Base-by-base conservation (phyloP, 148 eudicot genomes). In the Chenopodium formosanum region DNA sequence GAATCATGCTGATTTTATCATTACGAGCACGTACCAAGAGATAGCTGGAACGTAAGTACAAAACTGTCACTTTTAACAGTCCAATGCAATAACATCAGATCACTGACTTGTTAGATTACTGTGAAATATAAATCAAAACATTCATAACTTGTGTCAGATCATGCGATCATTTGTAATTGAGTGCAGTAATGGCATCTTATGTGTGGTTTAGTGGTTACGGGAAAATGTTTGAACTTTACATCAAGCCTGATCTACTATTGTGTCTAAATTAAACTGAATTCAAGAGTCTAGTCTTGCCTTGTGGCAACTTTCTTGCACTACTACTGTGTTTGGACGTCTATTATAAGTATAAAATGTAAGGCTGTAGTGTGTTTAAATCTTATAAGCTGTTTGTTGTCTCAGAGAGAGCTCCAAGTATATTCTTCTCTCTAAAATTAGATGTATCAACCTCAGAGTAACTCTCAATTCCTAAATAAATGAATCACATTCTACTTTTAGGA, bases 1-100 rank as follows among this genome's bases (percentile, higher is more conserved):
- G 99, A 94, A 97, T 78, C 80, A 84, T 83, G 92, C 99, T 53
- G 99, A 97, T 90, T 97, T 97, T 85, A 97, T 97, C 68, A 88
- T 97, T 84, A 97, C 99, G 11, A 97, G 99, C 76, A 97, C 99
- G 1, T 97, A 97, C 91, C 99, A 94, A 86, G 99, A 97, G 87
- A 97, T 97, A 25, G 99, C 98, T 2, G 99, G 98, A 87, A 88
- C 98, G 99, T 97, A 88, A 97, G 99, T 89, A 75, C 65, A 47
- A 56, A 9, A 16, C 60, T 70, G 71, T 32, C 6, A 20, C 7
- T 58, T 32, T 48, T 20, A 13, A 69, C 46, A 37, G 9, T 73
- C 40, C 14, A 16, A 17, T 73, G 20, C 9, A 4, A 47, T 73
- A 23, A 63, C 27, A 37, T 37, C 10, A 3, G 52, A 1, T 22